phyloP scores from a whole-genome alignment of 306 rosid genomes.

The Hippophae gyantsensis region DNA sequence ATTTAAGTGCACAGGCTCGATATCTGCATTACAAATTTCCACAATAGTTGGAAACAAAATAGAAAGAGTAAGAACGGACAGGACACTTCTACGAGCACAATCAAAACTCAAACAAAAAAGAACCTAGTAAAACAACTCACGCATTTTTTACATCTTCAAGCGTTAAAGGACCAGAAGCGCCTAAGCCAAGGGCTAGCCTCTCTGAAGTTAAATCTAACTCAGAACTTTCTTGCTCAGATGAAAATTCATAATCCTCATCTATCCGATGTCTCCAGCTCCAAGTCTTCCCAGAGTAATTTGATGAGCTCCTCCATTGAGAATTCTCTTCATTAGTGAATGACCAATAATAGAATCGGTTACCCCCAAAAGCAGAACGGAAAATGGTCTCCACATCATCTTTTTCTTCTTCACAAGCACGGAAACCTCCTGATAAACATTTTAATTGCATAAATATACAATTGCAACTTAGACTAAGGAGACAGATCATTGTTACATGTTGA shows the following conservation, averaged over 20 bases:
- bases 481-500: neutral
- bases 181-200: constrained; percentile 74
- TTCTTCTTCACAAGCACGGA: constrained; percentile 48
- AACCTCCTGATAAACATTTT: constrained; percentile 34
- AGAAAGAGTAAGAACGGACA: neutral
- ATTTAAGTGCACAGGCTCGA: constrained; percentile 66
- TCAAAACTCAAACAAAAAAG: constrained; percentile 2
- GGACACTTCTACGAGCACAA: neutral
- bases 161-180: constrained; percentile 60
- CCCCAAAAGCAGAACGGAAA: constrained; percentile 57
- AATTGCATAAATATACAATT: constrained; percentile 3
- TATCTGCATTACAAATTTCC: constrained; percentile 36
- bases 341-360: constrained; percentile 42
- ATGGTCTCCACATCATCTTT: constrained; percentile 50
- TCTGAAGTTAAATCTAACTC: constrained; percentile 32
- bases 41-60: neutral
- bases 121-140: constrained; percentile 32
- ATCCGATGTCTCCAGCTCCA: constrained; percentile 38
- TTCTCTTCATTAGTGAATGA: constrained; percentile 61
- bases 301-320: constrained; percentile 56
- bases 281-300: constrained; percentile 38
- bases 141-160: constrained; percentile 76
- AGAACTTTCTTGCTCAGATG: constrained; percentile 28
- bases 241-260: constrained; percentile 40
- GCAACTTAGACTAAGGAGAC: neutral